These are phyloP conservation scores for Puccinia triticina DNA, from an alignment of 1,284 basidiomycete species.

Conservation along the genomic window DNA sequence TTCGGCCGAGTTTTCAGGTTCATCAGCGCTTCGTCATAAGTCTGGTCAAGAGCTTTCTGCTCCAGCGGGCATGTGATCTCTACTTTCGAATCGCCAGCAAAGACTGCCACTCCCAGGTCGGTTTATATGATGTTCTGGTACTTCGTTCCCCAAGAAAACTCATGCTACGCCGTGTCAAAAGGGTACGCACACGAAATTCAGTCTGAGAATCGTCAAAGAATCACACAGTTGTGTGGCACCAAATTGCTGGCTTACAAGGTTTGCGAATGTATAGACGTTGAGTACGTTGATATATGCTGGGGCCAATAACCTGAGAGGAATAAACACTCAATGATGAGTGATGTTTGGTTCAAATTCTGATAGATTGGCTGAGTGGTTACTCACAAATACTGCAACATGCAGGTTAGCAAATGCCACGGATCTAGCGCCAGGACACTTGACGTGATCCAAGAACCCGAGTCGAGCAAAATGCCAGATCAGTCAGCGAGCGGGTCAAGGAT, in stretches of 20 bases:
- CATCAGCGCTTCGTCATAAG: constrained; percentile 84
- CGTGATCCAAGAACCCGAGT: constrained; percentile 50
- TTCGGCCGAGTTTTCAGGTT: constrained; percentile 72
- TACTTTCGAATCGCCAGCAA: constrained; percentile 74
- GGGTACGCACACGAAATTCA: background rate
- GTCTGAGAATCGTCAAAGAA: background rate
- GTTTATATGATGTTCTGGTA: constrained; percentile 58
- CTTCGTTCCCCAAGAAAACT: constrained; percentile 62
- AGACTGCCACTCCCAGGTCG: constrained; percentile 62
- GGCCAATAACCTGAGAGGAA: constrained; percentile 69
- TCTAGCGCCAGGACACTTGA: constrained; percentile 82
- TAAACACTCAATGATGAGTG: constrained; percentile 66
- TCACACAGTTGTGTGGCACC: background rate
- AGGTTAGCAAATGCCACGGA: constrained; percentile 69
- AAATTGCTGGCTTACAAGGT: constrained; percentile 5
- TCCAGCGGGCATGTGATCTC: constrained; percentile 85
- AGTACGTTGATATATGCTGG: constrained; percentile 87
- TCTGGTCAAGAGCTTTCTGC: constrained; percentile 80
- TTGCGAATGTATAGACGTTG: constrained; percentile 59
- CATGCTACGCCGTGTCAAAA: constrained; percentile 52
- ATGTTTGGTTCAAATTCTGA: background rate
- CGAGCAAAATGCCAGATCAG: constrained; percentile 31
- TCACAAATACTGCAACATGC: constrained; percentile 25
- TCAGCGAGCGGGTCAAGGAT: constrained; percentile 15
- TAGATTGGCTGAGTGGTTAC: background rate